A percentile compares a stretch with the other conserved stretches of the same genome.
Evolutionary conservation across 2,329 filamentous ascomycete species (phyloP).

Genomic region (Pseudogymnoascus sp.): DNA sequence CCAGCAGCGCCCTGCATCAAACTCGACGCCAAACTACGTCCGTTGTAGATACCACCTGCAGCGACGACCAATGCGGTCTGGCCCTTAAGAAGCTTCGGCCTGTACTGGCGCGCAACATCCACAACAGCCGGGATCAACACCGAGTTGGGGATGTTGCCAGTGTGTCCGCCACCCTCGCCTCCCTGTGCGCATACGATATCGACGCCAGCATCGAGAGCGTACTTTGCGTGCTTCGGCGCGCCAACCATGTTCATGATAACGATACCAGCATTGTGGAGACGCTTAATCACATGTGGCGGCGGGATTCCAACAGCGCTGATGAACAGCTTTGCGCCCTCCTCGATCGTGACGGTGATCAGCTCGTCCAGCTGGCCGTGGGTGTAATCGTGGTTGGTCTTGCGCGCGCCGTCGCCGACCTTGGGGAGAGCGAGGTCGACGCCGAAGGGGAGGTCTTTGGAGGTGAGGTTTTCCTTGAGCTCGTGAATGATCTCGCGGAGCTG

Average conservation of each 20-base stretch:
- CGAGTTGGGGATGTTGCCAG: slow-evolving; percentile 76
- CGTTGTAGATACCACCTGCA: slow-evolving; percentile 79
- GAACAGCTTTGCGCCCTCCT: slow-evolving; percentile 75
- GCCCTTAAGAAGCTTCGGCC: slow-evolving; percentile 59
- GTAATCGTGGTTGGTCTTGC: slow-evolving; percentile 94
- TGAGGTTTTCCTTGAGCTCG: slow-evolving; percentile 72
- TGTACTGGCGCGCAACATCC: slow-evolving; percentile 68
- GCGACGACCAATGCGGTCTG: slow-evolving; percentile 71
- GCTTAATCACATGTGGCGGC: slow-evolving; percentile 60
- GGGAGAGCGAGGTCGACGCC: slow-evolving; percentile 87
- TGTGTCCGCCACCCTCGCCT: slow-evolving; percentile 88
- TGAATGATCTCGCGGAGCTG: slow-evolving; percentile 74
- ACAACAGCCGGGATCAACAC: slow-evolving; percentile 81
- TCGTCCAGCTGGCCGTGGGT: slow-evolving; percentile 82
- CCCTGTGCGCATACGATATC: slow-evolving; percentile 91
- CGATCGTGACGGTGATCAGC: slow-evolving; percentile 77
- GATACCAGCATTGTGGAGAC: slow-evolving; percentile 70
- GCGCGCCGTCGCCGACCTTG: slow-evolving; percentile 73
- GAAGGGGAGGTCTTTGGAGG: slow-evolving; percentile 63
- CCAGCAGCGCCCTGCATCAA: slow-evolving; percentile 82
- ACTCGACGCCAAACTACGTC: slow-evolving; percentile 67
- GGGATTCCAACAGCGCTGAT: slow-evolving; percentile 85
- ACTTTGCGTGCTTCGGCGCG: slow-evolving; percentile 80
- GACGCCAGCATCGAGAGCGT: slow-evolving; percentile 76
- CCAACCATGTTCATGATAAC: slow-evolving; percentile 97